Conservation (phyloP, 768 basidiomycete genomes). For the Phylloporus rhodoxanthus region DNA sequence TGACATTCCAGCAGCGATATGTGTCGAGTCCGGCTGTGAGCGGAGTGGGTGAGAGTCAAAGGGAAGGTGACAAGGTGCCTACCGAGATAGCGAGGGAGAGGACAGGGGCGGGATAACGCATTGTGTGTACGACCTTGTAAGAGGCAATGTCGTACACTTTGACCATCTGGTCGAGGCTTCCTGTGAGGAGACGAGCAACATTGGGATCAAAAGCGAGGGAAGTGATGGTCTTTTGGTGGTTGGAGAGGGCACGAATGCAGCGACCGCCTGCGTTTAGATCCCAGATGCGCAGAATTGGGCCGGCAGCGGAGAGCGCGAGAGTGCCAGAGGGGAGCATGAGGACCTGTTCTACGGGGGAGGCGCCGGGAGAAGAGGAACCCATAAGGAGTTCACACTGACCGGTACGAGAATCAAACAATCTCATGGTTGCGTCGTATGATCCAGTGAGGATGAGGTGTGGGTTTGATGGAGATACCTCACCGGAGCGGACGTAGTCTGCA, state of each 20-base stretch:
- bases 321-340: slow-evolving; percentile 89
- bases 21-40: slow-evolving; percentile 86
- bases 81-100: slow-evolving; percentile 90
- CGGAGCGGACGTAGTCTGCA: slow-evolving; percentile 94
- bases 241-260: slow-evolving; percentile 86
- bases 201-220: slow-evolving; percentile 74
- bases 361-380: slow-evolving; percentile 36
- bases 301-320: slow-evolving; percentile 77
- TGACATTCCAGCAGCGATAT: slow-evolving; percentile 95
- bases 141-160: slow-evolving; percentile 95
- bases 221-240: slow-evolving; percentile 98
- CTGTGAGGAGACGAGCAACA: slow-evolving; percentile 77
- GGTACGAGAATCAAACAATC: slow-evolving; percentile 81
- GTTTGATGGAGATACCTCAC: slow-evolving; percentile 76
- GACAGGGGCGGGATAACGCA: slow-evolving; percentile 94
- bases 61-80: slow-evolving; percentile 2
- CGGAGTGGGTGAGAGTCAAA: slow-evolving; percentile 4
- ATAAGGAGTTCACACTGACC: slow-evolving; percentile 82
- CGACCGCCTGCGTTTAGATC: slow-evolving; percentile 88
- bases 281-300: slow-evolving; percentile 92
- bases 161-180: slow-evolving; percentile 93
- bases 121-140: slow-evolving; percentile 95
- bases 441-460: slow-evolving; percentile 86
- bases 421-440: slow-evolving; percentile 89
- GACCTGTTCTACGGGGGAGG: slow-evolving; percentile 81